Evolutionary conservation across 1,284 basidiomycete species (phyloP).

Genomic region (Gomphus bonarii): DNA sequence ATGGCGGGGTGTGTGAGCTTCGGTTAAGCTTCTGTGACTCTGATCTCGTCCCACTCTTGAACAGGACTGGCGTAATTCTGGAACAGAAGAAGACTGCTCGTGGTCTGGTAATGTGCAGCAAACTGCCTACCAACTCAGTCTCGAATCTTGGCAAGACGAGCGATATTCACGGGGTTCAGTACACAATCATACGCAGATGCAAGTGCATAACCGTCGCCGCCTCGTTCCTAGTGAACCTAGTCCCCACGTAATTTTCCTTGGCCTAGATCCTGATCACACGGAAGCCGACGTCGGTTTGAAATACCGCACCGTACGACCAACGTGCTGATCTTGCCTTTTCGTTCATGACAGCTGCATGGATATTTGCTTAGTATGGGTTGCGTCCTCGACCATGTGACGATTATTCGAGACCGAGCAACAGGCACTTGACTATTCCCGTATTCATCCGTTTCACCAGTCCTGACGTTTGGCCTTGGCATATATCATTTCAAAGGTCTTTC

Average conservation of each 20-base stretch:
- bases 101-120: slow-evolving; percentile 32
- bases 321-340: slow-evolving; percentile 20
- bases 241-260: slow-evolving; percentile 85
- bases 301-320: slow-evolving; percentile 14
- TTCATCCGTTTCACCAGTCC: slow-evolving; percentile 49
- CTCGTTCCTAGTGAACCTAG: slow-evolving; percentile 71
- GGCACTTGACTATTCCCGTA: slow-evolving; percentile 82
- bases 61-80: slow-evolving; percentile 13
- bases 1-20: slow-evolving; percentile 49
- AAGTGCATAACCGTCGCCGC: slow-evolving; percentile 36
- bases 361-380: slow-evolving; percentile 66
- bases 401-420: slow-evolving; percentile 88
- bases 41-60: neutral
- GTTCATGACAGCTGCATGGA: slow-evolving; percentile 58
- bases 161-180: neutral
- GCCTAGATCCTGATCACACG: slow-evolving; percentile 79
- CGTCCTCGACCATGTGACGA: slow-evolving; percentile 75
- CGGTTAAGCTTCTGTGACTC: neutral
- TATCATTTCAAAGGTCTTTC: slow-evolving; percentile 58
- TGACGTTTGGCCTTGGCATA: slow-evolving; percentile 50
- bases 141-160: slow-evolving; percentile 8
- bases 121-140: neutral
- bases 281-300: slow-evolving; percentile 72
- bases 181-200: slow-evolving; percentile 4
- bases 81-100: slow-evolving; percentile 29